Base-by-base conservation (phyloP, 225 moss, liverwort and hornwort genomes). In the Antitrichia curtipendula region DNA sequence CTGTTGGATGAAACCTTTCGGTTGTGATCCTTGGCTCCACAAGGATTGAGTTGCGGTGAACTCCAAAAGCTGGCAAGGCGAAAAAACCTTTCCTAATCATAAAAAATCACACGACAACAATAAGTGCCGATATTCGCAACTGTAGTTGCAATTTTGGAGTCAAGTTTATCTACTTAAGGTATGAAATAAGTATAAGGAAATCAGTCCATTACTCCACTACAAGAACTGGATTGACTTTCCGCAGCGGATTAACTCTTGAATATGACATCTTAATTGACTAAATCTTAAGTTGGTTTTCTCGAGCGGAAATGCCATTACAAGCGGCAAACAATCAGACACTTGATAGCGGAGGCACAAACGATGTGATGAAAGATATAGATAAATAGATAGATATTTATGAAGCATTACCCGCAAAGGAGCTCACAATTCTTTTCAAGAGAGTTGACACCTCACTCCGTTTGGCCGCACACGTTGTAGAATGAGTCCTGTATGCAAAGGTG, bases 21-120 rank as follows among this genome's bases (percentile, higher is more conserved):
- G 85, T 45, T 65, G 87, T 86, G 85, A 75, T 64, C 88, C 75
- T 88, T 83, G 87, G 50, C 75, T 87, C 93, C 87, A 91, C 21
- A 90, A 74, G 66, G 83, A 90, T 80, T 77, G 62, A 85, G 57
- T 85, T 78, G 74, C n/a, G 31, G 83, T 88, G 50, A 87, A 74
- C 63, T 79, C 80, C 52, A 58, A 71, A 80, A 75, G 57, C 79
- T 87, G 85, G 56, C 70, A 45, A 82, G 50, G 69, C 34, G 36
- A 82, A 63, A 85, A 50, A 11, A n/a, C 75, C 57, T 45, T 80
- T 56, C 76, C 89, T 91, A 65, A 57, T 70, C 84, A 87, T 63
- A 68, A 24, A 83, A 75, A 62, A 58, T 61, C 75, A 62, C 22
- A 28, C 7, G 27, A 56, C 27, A 86, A 74, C 59, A 64, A 64